phyloP scores from a whole-genome alignment of 2,329 filamentous ascomycete genomes.

The Exophiala lecanii-corni region DNA sequence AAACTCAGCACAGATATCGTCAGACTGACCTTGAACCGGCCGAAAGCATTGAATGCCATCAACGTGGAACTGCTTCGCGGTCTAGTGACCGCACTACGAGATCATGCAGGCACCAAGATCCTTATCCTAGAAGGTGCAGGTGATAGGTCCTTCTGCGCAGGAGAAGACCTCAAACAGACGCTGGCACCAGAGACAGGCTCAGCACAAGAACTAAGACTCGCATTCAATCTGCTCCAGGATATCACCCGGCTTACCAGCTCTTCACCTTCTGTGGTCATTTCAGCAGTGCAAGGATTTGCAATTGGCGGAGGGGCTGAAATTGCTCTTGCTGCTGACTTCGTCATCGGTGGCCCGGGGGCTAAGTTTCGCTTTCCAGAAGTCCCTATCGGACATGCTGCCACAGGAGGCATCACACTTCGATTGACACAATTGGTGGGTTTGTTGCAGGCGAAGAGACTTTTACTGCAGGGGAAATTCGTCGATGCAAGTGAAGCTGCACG shows the following conservation, averaged over 20 bases:
- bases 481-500: conserved; percentile 10
- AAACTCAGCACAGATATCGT: neutral
- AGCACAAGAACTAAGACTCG: conserved; percentile 6
- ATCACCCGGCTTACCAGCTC: conserved; percentile 11
- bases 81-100: conserved; percentile 7
- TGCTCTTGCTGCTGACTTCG: conserved; percentile 15
- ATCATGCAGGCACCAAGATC: neutral
- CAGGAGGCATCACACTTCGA: conserved; percentile 16
- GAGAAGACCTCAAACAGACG: conserved; percentile 16
- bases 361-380: conserved; percentile 15
- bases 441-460: conserved; percentile 10
- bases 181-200: conserved; percentile 10
- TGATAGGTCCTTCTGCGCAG: conserved; percentile 13
- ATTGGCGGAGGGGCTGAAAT: conserved; percentile 17
- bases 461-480: conserved; percentile 8
- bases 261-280: conserved; percentile 6
- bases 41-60: conserved; percentile 11
- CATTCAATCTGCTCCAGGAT: conserved; percentile 14
- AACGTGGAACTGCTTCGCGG: conserved; percentile 10
- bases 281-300: conserved; percentile 14
- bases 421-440: conserved; percentile 13
- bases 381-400: conserved; percentile 15
- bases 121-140: conserved; percentile 12
- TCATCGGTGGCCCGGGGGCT: conserved; percentile 14
- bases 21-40: conserved; percentile 11